Percentiles rank a stretch among this genome's conserved stretches.
Conservation (phyloP, 768 basidiomycete species). For the Rubroboletus pulcherrimus region DNA sequence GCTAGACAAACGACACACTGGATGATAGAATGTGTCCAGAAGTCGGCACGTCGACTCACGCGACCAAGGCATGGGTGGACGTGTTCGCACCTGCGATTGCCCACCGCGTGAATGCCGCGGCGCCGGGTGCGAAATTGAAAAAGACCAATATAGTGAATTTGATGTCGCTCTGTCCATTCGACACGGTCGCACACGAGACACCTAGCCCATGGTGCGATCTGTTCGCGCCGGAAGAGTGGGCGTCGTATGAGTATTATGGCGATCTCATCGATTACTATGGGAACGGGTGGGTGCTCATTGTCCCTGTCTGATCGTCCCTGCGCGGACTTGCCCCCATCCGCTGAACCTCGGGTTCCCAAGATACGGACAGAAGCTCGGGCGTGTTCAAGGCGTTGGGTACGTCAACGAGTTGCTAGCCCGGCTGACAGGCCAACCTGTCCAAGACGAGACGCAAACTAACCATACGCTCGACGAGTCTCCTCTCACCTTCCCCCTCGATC, state of each 20-base stretch:
- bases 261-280: constrained; percentile 76
- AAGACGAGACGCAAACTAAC: constrained; percentile 74
- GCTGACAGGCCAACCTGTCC: constrained; percentile 57
- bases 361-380: constrained; percentile 65
- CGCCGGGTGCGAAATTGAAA: constrained; percentile 59
- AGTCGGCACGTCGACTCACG: constrained; percentile 38
- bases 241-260: constrained; percentile 57
- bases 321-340: too few species aligned
- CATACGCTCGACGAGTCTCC: constrained; percentile 61
- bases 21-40: constrained; percentile 62
- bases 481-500: constrained; percentile 67
- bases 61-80: constrained; percentile 47
- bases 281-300: constrained; percentile 47
- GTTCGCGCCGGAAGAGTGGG: constrained; percentile 59
- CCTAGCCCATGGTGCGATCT: constrained; percentile 64
- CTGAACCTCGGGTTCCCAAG: constrained; percentile 29
- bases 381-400: constrained; percentile 79
- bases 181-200: constrained; percentile 31
- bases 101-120: constrained; percentile 51
- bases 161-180: not conserved
- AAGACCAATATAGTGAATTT: constrained; percentile 36
- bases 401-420: constrained; percentile 83
- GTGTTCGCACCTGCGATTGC: constrained; percentile 53
- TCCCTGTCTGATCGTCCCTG: not conserved
- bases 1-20: constrained; percentile 57